These are phyloP conservation scores for Leishmania tropica DNA, from an alignment of 208 protist species.

Conservation along the genomic window DNA sequence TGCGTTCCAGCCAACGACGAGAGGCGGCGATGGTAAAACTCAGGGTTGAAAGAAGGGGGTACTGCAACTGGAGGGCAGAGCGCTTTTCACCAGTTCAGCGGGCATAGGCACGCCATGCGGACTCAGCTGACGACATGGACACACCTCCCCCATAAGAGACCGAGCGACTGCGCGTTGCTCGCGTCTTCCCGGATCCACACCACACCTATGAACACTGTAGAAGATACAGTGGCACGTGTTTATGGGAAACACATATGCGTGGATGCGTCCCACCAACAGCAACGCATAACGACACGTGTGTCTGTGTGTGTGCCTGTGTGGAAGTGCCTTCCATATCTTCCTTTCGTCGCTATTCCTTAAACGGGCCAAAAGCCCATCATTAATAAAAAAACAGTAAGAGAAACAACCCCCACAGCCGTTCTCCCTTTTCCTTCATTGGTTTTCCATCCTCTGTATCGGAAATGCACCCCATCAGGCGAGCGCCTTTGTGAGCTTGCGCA, in stretches of 20 bases:
- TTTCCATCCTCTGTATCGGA: background rate
- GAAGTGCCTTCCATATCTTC: background rate
- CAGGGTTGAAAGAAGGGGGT: background rate
- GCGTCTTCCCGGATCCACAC: background rate
- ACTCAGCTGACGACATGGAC: background rate
- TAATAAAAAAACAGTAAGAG: background rate
- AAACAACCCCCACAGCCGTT: background rate
- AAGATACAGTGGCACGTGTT: background rate
- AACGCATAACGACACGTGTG: background rate
- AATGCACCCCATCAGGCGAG: background rate
- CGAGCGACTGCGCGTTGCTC: background rate
- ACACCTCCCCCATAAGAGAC: background rate
- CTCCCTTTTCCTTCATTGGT: background rate
- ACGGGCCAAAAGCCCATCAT: background rate
- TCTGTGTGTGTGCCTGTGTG: background rate
- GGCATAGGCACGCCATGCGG: background rate
- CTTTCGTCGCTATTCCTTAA: background rate
- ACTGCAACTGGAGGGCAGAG: background rate
- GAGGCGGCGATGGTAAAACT: background rate
- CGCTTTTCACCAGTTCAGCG: background rate
- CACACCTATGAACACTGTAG: background rate
- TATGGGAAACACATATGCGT: background rate
- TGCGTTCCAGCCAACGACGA: background rate
- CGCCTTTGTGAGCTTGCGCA: background rate
- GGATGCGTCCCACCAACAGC: background rate